Evolutionary conservation across 2,329 filamentous ascomycete species (phyloP).

Genomic region (Neobulgaria alba): DNA sequence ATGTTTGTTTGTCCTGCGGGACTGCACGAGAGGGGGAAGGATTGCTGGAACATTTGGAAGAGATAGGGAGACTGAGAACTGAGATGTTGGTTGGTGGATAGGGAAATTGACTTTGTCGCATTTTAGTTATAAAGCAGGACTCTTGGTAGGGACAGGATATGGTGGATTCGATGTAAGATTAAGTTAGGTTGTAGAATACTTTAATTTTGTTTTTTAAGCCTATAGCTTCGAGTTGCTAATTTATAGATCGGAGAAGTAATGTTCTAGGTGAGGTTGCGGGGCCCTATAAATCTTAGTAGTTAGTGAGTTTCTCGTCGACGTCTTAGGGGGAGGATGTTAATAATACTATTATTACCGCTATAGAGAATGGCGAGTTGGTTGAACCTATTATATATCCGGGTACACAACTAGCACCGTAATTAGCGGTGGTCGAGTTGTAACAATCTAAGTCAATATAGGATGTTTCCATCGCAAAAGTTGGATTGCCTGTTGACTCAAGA

Average conservation of each 20-base stretch:
- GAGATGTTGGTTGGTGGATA: conserved; percentile 7
- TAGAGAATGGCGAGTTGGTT: conserved; percentile 13
- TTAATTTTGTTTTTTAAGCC: conserved; percentile 15
- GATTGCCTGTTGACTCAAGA: neutral
- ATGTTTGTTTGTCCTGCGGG: conserved; percentile 7
- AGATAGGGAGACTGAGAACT: conserved; percentile 15
- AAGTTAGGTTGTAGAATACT: conserved; percentile 15
- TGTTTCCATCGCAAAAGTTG: conserved; percentile 1
- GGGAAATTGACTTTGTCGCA: neutral
- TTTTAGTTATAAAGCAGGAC: too few relatives aligned
- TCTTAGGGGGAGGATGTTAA: conserved; percentile 13
- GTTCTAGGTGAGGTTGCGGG: conserved; percentile 11
- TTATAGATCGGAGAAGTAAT: conserved; percentile 9
- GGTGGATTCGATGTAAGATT: conserved; percentile 17
- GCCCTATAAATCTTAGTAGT: conserved; percentile 7
- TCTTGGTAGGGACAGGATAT: conserved; percentile 13
- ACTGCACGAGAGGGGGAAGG: conserved; percentile 12
- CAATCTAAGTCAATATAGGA: conserved; percentile 5
- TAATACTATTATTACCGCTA: conserved; percentile 9
- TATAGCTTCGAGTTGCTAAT: conserved; percentile 20
- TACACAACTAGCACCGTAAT: too few relatives aligned
- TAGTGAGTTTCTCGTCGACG: conserved; percentile 8
- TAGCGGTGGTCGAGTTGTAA: conserved; percentile 4
- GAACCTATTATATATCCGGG: conserved; percentile 12
- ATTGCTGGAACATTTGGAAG: conserved; percentile 5